A percentile compares a stretch with the other conserved stretches of the same genome.
phyloP scores from a whole-genome alignment of 305 asterid genomes.

The Fraxinus velutina region DNA sequence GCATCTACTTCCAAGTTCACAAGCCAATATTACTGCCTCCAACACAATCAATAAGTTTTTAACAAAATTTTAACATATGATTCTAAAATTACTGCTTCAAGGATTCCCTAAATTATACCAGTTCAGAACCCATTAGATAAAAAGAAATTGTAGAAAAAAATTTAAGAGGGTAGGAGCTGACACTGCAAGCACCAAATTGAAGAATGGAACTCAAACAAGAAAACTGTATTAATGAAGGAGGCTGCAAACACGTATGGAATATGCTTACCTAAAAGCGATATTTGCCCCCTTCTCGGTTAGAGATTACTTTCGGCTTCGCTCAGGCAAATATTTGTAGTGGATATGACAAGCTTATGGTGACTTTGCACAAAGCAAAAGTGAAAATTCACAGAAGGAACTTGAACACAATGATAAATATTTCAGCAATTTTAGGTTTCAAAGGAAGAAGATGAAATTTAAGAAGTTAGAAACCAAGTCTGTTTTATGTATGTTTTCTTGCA shows the following conservation, averaged over 20 bases:
- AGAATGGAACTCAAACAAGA: not conserved
- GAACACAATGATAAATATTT: not conserved
- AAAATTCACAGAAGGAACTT: not conserved
- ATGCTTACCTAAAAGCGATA: not conserved
- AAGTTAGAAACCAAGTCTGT: not conserved
- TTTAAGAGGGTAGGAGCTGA: not conserved
- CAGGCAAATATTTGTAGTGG: not conserved
- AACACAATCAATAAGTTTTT: not conserved
- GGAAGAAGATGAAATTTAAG: not conserved
- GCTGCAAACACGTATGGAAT: not conserved
- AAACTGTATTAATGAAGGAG: not conserved
- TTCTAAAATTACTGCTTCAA: constrained; percentile 8
- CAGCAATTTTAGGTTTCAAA: not conserved
- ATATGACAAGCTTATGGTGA: not conserved
- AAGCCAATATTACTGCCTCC: not conserved
- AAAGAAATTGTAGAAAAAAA: not conserved
- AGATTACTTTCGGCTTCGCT: not conserved
- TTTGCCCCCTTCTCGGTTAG: not conserved
- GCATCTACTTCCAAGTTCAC: constrained; percentile 3
- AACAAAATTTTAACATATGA: not conserved
- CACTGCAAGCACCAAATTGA: not conserved
- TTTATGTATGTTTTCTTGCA: not conserved
- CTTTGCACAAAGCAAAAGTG: not conserved
- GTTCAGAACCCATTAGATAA: not conserved
- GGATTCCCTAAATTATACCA: not conserved